A percentile compares a stretch with the other conserved stretches of the same genome.
Evolutionary conservation across 2,329 filamentous ascomycete species (phyloP).

Genomic region (Hymenoscyphus salicellus): DNA sequence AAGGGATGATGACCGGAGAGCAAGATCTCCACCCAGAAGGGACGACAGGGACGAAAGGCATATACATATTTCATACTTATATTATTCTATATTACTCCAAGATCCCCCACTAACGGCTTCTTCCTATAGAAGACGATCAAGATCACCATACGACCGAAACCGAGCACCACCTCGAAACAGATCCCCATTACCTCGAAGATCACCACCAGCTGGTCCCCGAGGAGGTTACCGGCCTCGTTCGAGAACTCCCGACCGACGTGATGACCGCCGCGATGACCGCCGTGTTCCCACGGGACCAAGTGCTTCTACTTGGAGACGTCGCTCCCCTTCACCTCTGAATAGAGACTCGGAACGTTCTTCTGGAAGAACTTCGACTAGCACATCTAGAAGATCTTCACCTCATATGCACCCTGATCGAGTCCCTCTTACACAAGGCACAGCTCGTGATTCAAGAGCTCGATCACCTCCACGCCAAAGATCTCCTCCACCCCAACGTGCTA

Average conservation of each 20-base stretch:
- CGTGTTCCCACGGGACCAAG: slow-evolving; percentile 41
- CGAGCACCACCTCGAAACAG: slow-evolving; percentile 30
- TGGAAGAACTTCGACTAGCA: slow-evolving; percentile 53
- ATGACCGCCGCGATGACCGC: slow-evolving; percentile 33
- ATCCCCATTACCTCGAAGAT: slow-evolving; percentile 35
- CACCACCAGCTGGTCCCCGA: slow-evolving; percentile 38
- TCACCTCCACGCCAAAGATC: slow-evolving; percentile 34
- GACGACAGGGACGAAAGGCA: slow-evolving; percentile 29
- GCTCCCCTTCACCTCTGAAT: slow-evolving; percentile 52
- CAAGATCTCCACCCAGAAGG: slow-evolving; percentile 40
- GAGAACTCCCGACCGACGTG: slow-evolving; percentile 51
- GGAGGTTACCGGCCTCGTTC: slow-evolving; percentile 41
- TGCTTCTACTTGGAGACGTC: slow-evolving; percentile 49
- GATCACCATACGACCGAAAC: slow-evolving; percentile 36
- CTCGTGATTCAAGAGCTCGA: slow-evolving; percentile 32
- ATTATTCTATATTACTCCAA: background rate
- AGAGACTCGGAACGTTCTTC: slow-evolving; percentile 48
- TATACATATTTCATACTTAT: background rate
- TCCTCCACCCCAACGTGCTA: slow-evolving; percentile 16
- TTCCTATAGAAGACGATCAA: slow-evolving; percentile 33
- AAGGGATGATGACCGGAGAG: slow-evolving; percentile 38
- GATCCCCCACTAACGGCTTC: background rate
- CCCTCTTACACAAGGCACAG: slow-evolving; percentile 39
- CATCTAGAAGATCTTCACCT: slow-evolving; percentile 61
- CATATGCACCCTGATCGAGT: slow-evolving; percentile 53